A percentile compares a stretch with the other conserved stretches of the same genome.
Evolutionary conservation across 345 rosid genomes (phyloP).

Genomic region (Moricandia arvensis): DNA sequence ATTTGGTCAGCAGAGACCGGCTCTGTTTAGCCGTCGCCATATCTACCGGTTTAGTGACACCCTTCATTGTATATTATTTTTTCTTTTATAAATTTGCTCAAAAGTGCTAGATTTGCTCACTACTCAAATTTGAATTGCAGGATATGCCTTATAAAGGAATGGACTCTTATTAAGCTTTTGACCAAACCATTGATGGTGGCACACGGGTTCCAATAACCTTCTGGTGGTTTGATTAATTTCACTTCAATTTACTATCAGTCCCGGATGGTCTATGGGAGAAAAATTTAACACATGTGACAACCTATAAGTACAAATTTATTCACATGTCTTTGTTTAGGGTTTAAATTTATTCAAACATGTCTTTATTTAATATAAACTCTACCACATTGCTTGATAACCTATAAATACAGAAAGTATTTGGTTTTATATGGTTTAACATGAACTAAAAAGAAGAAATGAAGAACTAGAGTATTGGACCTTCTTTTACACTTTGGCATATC

Average conservation of each 20-base stretch:
- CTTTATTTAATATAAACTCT: neutral
- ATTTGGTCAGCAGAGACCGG: conserved; percentile 61
- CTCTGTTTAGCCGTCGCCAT: conserved; percentile 54
- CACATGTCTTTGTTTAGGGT: conserved; percentile 7
- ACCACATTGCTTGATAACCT: neutral
- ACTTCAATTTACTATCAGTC: neutral
- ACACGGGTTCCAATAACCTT: conserved; percentile 13
- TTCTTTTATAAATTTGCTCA: neutral
- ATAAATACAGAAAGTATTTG: neutral
- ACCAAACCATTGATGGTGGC: conserved; percentile 9
- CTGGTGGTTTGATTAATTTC: conserved; percentile 5
- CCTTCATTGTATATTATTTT: neutral
- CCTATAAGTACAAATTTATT: no score
- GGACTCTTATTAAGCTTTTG: conserved; percentile 34
- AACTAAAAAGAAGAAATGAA: neutral
- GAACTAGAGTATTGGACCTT: neutral
- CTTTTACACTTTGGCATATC: neutral
- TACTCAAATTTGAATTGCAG: neutral
- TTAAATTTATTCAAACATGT: conserved; percentile 12
- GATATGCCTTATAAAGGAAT: conserved; percentile 15
- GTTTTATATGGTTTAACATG: neutral
- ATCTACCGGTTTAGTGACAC: conserved; percentile 55
- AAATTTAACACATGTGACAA: conserved; percentile 24
- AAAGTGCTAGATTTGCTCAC: conserved; percentile 2
- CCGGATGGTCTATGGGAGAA: conserved; percentile 1